A percentile compares a stretch with the other conserved stretches of the same genome.
Evolutionary conservation across 2,329 filamentous ascomycete species (phyloP).

Genomic region (Canariomyces notabilis): DNA sequence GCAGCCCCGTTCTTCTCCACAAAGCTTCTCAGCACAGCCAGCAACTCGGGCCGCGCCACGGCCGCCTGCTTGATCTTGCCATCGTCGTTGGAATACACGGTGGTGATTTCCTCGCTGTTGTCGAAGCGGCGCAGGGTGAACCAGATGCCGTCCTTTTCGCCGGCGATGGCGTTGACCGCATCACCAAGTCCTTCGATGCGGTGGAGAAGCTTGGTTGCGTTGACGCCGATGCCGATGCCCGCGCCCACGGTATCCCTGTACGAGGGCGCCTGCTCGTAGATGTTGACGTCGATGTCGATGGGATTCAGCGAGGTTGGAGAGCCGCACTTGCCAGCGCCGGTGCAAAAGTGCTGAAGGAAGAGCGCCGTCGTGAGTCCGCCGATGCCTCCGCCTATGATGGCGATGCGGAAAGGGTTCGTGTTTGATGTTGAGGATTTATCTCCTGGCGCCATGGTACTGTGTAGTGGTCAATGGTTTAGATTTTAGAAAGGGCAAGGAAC

Average conservation of each 20-base stretch:
- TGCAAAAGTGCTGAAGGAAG: slow-evolving; percentile 31
- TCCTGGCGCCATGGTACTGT: too few relatives aligned
- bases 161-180: slow-evolving; percentile 27
- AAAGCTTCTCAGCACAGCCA: slow-evolving; percentile 24
- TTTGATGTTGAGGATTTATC: too few relatives aligned
- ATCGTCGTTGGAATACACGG: slow-evolving; percentile 26
- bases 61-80: slow-evolving; percentile 17
- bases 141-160: slow-evolving; percentile 29
- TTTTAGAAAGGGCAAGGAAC: too few relatives aligned
- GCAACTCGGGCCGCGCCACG: slow-evolving; percentile 24
- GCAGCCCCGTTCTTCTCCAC: slow-evolving; percentile 23
- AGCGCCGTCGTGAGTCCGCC: slow-evolving; percentile 35
- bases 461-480: too few relatives aligned
- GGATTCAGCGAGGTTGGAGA: too few relatives aligned
- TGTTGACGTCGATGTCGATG: slow-evolving; percentile 26
- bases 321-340: too few relatives aligned
- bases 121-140: slow-evolving; percentile 34
- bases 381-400: slow-evolving; percentile 37
- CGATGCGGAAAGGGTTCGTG: slow-evolving; percentile 26
- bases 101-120: slow-evolving; percentile 30
- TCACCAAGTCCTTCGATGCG: slow-evolving; percentile 30
- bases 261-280: slow-evolving; percentile 33
- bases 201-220: slow-evolving; percentile 31
- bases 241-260: slow-evolving; percentile 33
- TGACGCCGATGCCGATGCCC: slow-evolving; percentile 33